Conservation (phyloP, 2,329 filamentous ascomycete genomes). For the Pseudocercospora macadamiae region DNA sequence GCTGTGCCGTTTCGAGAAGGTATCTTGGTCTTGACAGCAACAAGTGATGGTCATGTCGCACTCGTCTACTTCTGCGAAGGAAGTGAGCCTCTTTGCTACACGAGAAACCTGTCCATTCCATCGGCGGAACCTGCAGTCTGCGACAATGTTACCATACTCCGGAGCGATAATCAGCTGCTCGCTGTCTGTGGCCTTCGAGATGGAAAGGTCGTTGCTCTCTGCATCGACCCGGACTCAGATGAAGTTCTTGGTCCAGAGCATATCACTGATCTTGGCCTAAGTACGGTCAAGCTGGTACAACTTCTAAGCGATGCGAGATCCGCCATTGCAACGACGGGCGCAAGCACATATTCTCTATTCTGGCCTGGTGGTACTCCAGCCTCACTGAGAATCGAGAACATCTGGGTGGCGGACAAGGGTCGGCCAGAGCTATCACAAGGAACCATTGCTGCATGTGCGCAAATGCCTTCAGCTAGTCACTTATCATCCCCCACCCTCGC, state of each 20-base stretch:
- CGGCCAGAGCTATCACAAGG: slow-evolving; percentile 33
- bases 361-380: slow-evolving; percentile 24
- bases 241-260: slow-evolving; percentile 13
- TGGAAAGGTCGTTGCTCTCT: slow-evolving; percentile 29
- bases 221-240: slow-evolving; percentile 11
- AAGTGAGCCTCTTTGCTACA: slow-evolving; percentile 6
- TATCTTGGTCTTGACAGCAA: slow-evolving; percentile 20
- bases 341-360: slow-evolving; percentile 30
- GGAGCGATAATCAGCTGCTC: slow-evolving; percentile 11
- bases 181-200: slow-evolving; percentile 36
- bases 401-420: slow-evolving; percentile 35
- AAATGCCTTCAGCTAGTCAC: slow-evolving; percentile 28
- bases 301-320: slow-evolving; percentile 14
- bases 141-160: slow-evolving; percentile 31
- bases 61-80: slow-evolving; percentile 13
- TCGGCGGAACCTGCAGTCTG: slow-evolving; percentile 22
- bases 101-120: slow-evolving; percentile 4
- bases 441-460: slow-evolving; percentile 26
- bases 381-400: slow-evolving; percentile 26
- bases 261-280: slow-evolving; percentile 28
- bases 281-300: slow-evolving; percentile 31
- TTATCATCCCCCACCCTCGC: slow-evolving; percentile 26
- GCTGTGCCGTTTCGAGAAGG: slow-evolving; percentile 9
- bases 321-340: slow-evolving; percentile 32
- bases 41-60: slow-evolving; percentile 17